Evolutionary conservation across 441 rosid genomes (phyloP), one percentile per base, ranked within the genome.

Genomic region (Geranium incanum): DNA sequence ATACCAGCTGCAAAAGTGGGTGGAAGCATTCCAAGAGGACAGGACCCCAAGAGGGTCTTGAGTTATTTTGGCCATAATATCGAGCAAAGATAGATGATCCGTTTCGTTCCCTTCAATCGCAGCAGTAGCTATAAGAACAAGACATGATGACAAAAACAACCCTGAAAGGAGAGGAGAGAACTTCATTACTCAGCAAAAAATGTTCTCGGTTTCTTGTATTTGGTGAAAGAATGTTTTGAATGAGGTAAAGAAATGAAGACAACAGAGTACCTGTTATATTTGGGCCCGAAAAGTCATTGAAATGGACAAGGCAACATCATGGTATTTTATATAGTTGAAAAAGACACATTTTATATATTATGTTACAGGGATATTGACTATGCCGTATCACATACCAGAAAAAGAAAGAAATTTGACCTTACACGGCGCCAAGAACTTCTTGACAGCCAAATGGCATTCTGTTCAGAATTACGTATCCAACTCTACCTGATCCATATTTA

Each of bases 1-100:
- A 7, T 41, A 1, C 80, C 80, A 77, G 4, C 16, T 13, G 65
- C 78, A 75, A 59, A 75, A 70, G 1, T 71, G 68, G 9, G 59
- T 70, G 48, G 70, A 68, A 11, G 45, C n/a, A 28, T 68, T 74
- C 72, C 76, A 68, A 33, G 76, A 74, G 50, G 41, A 11, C 38
- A 65, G 19, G 19, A 8, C 11, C 0, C 70, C 74, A 0, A 66
- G 65, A 45, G 78, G 68, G 38, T 75, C 78, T 2, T 0, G 8
- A 0, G 43, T 0, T 38, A 66, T 70, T 52, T 28, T 1, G 3
- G 66, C 74, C 60, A 66, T 70, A 39, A 75, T 50, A 52, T 38
- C 74, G 0, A 75, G 60, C 8, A 75, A 16, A 0, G 74, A 16
- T 0, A 50, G 45, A 23, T 18, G 21, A 0, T 75, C 74, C 4